These are phyloP conservation scores for Seiridium cupressi DNA, from an alignment of 2,329 filamentous ascomycete genomes.

Conservation along the genomic window DNA sequence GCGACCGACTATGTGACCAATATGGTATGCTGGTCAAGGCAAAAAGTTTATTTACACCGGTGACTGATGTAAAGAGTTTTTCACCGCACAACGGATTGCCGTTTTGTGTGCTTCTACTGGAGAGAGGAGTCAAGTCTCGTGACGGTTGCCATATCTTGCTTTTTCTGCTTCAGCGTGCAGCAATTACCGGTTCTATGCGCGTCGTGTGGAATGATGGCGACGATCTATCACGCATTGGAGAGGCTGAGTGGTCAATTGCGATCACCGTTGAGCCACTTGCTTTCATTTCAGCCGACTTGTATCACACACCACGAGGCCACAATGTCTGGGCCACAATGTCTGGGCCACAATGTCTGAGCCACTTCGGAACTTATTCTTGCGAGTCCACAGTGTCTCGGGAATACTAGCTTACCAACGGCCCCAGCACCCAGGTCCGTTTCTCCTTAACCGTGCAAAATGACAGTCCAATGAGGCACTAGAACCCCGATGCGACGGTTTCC, in stretches of 20 bases:
- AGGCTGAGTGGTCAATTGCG: not conserved
- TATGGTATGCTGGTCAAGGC: not conserved
- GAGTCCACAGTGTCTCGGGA: not conserved
- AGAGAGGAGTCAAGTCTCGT: not conserved
- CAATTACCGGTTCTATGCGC: not conserved
- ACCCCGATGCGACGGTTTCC: not conserved
- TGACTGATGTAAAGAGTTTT: not conserved
- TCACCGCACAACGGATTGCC: not conserved
- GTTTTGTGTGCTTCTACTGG: not conserved
- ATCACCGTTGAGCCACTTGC: not conserved
- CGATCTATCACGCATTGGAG: not conserved
- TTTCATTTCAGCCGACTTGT: not conserved
- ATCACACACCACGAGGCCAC: not conserved
- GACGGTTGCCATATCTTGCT: not conserved
- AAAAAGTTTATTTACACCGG: not conserved
- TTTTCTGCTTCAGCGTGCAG: not conserved
- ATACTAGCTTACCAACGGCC: not conserved
- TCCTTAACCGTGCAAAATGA: not conserved
- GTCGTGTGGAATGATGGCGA: not conserved
- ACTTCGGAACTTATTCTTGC: not conserved
- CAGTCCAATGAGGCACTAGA: constrained; percentile 7
- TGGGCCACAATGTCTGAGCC: not conserved
- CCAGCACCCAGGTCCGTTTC: not conserved
- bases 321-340: not conserved
- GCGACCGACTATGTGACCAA: not conserved